These are phyloP conservation scores for Trichocomaceae sp. DNA, from an alignment of 2,329 filamentous ascomycete species.

Conservation along the genomic window DNA sequence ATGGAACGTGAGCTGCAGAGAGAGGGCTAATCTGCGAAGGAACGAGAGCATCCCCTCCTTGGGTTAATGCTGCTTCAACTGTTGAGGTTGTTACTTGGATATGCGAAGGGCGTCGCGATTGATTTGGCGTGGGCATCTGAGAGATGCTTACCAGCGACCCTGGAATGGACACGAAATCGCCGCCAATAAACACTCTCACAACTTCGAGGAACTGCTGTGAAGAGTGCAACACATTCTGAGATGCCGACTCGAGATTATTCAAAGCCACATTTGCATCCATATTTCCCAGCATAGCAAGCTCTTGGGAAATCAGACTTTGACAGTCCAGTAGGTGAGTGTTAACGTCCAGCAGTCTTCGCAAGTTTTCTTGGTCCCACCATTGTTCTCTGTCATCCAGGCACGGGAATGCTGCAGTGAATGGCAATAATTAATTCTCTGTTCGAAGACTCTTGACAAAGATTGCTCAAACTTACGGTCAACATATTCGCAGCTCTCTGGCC, in stretches of 20 bases:
- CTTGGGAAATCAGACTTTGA: conserved; percentile 9
- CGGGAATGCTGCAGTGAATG: conserved; percentile 5
- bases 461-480: conserved; percentile 8
- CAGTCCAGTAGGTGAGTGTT: conserved; percentile 12
- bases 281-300: conserved; percentile 11
- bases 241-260: conserved; percentile 9
- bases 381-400: conserved; percentile 12
- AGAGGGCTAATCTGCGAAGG: not conserved
- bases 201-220: conserved; percentile 11
- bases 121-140: conserved; percentile 5
- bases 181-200: conserved; percentile 1
- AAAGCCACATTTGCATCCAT: conserved; percentile 10
- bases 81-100: not conserved
- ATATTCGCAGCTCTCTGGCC: conserved; percentile 4
- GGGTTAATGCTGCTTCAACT: not conserved
- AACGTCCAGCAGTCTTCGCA: conserved; percentile 10
- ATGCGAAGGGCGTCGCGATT: conserved; percentile 10
- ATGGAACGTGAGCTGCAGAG: not conserved
- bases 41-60: not conserved
- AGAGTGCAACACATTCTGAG: conserved; percentile 5
- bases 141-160: not conserved
- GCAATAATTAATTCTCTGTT: not conserved
- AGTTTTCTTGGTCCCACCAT: conserved; percentile 12
- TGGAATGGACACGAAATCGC: not conserved
- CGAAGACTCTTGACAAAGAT: not conserved